Percentiles rank a stretch among this genome's conserved stretches.
Conservation (phyloP, 768 basidiomycete genomes). For the Pleurotus cornucopiae region DNA sequence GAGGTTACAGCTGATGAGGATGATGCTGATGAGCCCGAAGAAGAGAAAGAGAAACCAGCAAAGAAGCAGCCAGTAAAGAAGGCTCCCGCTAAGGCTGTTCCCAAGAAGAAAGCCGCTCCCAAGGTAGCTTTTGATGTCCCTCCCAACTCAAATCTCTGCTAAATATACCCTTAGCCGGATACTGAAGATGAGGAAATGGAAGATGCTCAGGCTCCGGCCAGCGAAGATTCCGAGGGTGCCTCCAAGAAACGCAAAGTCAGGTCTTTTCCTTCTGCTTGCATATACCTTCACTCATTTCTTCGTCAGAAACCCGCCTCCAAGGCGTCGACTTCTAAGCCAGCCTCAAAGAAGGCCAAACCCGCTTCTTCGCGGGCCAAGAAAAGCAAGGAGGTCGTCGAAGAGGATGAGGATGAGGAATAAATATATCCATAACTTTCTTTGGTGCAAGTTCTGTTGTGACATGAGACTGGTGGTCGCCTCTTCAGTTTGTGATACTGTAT, state of each 20-base stretch:
- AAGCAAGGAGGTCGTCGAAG: slow-evolving; percentile 44
- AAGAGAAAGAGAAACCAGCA: slow-evolving; percentile 37
- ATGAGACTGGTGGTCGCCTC: not conserved
- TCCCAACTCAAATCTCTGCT: slow-evolving; percentile 24
- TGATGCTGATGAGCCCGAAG: slow-evolving; percentile 32
- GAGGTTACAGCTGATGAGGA: slow-evolving; percentile 29
- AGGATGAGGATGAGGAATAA: slow-evolving; percentile 33
- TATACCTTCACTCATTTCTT: not conserved
- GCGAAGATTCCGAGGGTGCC: slow-evolving; percentile 43
- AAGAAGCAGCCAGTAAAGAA: slow-evolving; percentile 37
- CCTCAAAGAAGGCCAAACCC: slow-evolving; percentile 43
- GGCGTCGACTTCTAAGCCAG: slow-evolving; percentile 32
- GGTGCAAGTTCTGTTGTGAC: not conserved
- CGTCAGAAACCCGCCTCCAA: slow-evolving; percentile 38
- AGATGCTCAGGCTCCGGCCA: slow-evolving; percentile 37
- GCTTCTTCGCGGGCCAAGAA: slow-evolving; percentile 40
- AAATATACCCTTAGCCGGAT: slow-evolving; percentile 17
- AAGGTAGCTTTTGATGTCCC: slow-evolving; percentile 22
- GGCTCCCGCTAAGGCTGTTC: slow-evolving; percentile 25
- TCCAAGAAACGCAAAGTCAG: slow-evolving; percentile 73
- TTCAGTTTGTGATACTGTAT: slow-evolving; percentile 1
- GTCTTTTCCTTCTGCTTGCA: slow-evolving; percentile 6
- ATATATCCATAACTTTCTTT: not conserved
- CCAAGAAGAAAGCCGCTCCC: slow-evolving; percentile 9
- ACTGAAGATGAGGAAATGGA: slow-evolving; percentile 36